phyloP scores from a whole-genome alignment of 192 early-diverging fungal genomes.

The Coemansia reversa region DNA sequence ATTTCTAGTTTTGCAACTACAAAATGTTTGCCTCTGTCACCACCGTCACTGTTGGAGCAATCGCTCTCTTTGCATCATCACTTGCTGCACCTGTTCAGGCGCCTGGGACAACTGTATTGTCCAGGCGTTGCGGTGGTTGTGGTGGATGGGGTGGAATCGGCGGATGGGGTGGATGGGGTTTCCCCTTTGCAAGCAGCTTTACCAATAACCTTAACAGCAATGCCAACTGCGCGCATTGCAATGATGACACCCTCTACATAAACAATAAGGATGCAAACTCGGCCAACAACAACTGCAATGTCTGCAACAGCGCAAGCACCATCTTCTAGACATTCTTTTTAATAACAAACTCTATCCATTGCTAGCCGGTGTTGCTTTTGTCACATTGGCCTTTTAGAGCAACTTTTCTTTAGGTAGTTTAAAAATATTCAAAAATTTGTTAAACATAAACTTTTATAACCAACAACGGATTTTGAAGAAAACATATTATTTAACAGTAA shows the following conservation, averaged over 20 bases:
- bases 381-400: too few species aligned
- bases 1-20: neutral
- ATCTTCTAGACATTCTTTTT: neutral
- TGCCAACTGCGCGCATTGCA: slow-evolving; percentile 7
- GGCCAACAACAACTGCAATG: slow-evolving; percentile 5
- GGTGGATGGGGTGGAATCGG: neutral
- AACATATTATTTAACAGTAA: slow-evolving; percentile 14
- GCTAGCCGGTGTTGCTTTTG: too few species aligned
- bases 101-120: neutral
- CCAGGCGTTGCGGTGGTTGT: neutral
- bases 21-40: neutral
- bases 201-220: slow-evolving; percentile 6
- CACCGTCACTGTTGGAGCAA: neutral
- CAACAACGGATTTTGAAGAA: neutral
- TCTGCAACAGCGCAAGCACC: slow-evolving; percentile 4
- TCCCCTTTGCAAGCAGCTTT: neutral
- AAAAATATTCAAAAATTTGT: neutral
- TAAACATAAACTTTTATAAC: neutral
- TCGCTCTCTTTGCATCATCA: neutral
- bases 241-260: slow-evolving; percentile 8
- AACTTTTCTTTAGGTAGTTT: too few species aligned
- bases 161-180: neutral
- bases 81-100: neutral
- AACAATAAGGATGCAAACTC: slow-evolving; percentile 4
- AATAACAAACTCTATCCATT: too few species aligned